Percentiles rank a stretch among this genome's conserved stretches.
Evolutionary conservation across 2,329 filamentous ascomycete species (phyloP).

Genomic region (Apiospora phragmitis): DNA sequence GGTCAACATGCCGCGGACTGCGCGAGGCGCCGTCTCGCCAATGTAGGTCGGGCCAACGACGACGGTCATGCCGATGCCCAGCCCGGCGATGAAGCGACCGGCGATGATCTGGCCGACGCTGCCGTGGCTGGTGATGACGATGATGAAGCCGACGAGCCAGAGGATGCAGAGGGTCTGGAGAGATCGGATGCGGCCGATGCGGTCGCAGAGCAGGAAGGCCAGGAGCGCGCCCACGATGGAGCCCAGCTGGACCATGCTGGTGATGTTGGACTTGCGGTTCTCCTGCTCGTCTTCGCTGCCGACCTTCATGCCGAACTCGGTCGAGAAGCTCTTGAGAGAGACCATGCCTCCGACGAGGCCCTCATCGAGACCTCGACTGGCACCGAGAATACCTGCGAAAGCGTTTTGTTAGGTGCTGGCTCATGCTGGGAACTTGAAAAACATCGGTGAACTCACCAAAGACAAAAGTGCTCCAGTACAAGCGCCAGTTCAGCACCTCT

Average conservation of each 20-base stretch:
- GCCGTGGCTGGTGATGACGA: conserved; percentile 16
- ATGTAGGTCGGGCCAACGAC: conserved; percentile 48
- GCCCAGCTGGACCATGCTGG: conserved; percentile 19
- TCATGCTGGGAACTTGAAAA: background rate
- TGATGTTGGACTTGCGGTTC: conserved; percentile 15
- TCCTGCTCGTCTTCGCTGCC: conserved; percentile 23
- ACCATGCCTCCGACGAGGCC: conserved; percentile 59
- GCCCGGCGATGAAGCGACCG: conserved; percentile 42
- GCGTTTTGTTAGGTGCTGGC: background rate
- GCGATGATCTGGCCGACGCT: conserved; percentile 31
- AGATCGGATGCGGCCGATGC: conserved; percentile 25
- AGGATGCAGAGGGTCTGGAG: conserved; percentile 22
- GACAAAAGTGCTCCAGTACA: conserved; percentile 39
- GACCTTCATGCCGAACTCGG: conserved; percentile 42
- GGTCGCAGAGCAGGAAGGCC: conserved; percentile 26
- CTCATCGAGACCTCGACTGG: conserved; percentile 59
- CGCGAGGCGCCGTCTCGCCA: conserved; percentile 33
- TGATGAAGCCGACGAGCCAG: conserved; percentile 24
- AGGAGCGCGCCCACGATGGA: conserved; percentile 16
- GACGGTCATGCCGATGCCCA: conserved; percentile 43
- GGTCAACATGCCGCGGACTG: conserved; percentile 16
- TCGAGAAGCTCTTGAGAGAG: conserved; percentile 44
- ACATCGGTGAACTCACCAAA: conserved; percentile 41
- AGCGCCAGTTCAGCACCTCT: conserved; percentile 58
- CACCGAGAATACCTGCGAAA: conserved; percentile 58